phyloP scores from a whole-genome alignment of 2,329 filamentous ascomycete species.

The Microcyclospora pomicola region DNA sequence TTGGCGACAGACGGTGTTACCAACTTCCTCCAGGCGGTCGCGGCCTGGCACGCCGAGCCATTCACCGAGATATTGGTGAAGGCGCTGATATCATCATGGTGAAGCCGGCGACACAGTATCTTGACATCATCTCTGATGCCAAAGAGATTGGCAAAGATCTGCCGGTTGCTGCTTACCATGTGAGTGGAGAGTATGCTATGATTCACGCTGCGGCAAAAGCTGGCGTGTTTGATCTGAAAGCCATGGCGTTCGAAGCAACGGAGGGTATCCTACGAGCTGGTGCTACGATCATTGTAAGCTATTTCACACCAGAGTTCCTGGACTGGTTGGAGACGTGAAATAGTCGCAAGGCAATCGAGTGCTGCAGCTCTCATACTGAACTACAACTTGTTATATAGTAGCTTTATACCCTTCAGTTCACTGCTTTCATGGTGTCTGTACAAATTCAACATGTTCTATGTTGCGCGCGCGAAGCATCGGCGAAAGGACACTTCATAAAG shows the following conservation, averaged over 20 bases:
- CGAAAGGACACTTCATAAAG: no score
- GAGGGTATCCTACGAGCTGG: conserved; percentile 88
- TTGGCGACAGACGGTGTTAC: conserved; percentile 93
- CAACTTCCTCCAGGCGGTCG: conserved; percentile 87
- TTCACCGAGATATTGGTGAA: conserved; percentile 77
- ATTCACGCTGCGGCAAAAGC: conserved; percentile 91
- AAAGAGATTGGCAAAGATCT: conserved; percentile 87
- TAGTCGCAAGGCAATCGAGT: neutral
- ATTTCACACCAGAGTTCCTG: conserved; percentile 73
- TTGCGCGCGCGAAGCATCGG: no score
- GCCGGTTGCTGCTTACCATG: conserved; percentile 90
- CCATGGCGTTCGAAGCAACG: conserved; percentile 88
- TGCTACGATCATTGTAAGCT: conserved; percentile 83
- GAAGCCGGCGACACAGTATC: conserved; percentile 87
- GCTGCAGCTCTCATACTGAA: no score
- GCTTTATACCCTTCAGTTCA: no score
- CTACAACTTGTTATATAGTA: no score
- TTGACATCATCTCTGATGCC: conserved; percentile 95
- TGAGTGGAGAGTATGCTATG: conserved; percentile 95
- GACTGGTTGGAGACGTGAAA: conserved; percentile 41
- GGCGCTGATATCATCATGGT: conserved; percentile 99
- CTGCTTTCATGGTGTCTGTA: no score
- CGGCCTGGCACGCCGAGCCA: conserved; percentile 80
- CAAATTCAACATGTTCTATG: no score
- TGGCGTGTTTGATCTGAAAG: conserved; percentile 86